A percentile compares a stretch with the other conserved stretches of the same genome.
These are phyloP conservation scores for Hura crepitans DNA, from an alignment of 441 rosid species.

Conservation along the genomic window DNA sequence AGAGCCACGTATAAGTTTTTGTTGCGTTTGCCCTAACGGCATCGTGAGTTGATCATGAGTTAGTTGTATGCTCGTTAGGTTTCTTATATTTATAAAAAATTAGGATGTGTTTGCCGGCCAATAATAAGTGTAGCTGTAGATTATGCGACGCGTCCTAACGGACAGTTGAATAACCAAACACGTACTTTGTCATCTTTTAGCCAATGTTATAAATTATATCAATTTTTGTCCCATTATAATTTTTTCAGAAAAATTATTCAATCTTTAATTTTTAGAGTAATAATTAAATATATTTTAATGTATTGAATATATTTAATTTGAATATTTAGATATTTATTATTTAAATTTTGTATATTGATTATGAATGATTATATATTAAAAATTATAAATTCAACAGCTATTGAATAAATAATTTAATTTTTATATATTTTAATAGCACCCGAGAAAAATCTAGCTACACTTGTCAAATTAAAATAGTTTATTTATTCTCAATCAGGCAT, in stretches of 20 bases:
- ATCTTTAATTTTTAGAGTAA: no score
- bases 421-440: no score
- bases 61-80: not conserved
- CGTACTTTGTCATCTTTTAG: constrained; percentile 15
- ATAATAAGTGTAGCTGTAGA: constrained; percentile 18
- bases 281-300: no score
- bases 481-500: not conserved
- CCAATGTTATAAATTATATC: not conserved
- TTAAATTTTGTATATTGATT: no score
- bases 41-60: not conserved
- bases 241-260: no score
- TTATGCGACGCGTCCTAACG: constrained; percentile 18
- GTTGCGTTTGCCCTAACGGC: not conserved
- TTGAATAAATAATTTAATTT: no score
- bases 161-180: constrained; percentile 22
- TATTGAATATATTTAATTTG: no score
- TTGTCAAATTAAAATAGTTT: no score
- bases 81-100: not conserved
- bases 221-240: not conserved
- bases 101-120: constrained; percentile 26
- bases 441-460: no score
- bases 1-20: not conserved
- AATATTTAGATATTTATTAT: no score
- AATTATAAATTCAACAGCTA: no score
- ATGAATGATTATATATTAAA: no score